Evolutionary conservation across 2,329 filamentous ascomycete species (phyloP), one percentile per base, ranked within the genome.

Genomic region (Trichophyton mentagrophytes): DNA sequence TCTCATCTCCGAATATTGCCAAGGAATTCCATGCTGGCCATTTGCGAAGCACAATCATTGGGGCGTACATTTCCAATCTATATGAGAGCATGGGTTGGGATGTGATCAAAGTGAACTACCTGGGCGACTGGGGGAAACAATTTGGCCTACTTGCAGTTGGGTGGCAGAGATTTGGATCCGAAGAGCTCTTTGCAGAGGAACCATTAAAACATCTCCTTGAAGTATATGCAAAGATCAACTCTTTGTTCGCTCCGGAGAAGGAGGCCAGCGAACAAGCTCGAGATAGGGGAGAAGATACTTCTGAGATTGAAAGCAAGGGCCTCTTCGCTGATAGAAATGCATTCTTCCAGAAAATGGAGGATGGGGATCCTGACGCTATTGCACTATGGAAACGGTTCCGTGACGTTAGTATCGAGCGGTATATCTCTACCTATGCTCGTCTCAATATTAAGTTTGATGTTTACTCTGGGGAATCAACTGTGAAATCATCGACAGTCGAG

Each of bases 1-100:
- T 92, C 73, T 90, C 86, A 6, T 90, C 87, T 6, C 89, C 89
- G 58, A 93, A 93, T 71, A 90, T 93, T 62, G 89, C 89, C 53
- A 92, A 92, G 75, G 88, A 86, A 22, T 90, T 90, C 73, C 85
- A 88, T 69, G 85, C 85, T 22, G 85, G 85, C 4, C 87, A 91
- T 75, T 76, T 90, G 66, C 80, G 87, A 67, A 88, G 85, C 68
- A 90, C 87, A 58, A 88, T 90, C 65, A 87, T 90, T 61, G 87
- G 87, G 49, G 85, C 85, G 33, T 89, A 88, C 71, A 74, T 90
- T 20, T 78, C 84, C 22, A 89, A 89, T 67, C 70, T 89, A 1
- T 87, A 89, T 69, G 78, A 85, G 67, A 78, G 73, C 17, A 82
- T 83, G 58, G 87, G 86, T 20, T 90, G 85, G 84, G 82, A 89